These are phyloP conservation scores for Pyrenophora tritici-repentis DNA, from an alignment of 2,329 filamentous ascomycete genomes.

Conservation along the genomic window DNA sequence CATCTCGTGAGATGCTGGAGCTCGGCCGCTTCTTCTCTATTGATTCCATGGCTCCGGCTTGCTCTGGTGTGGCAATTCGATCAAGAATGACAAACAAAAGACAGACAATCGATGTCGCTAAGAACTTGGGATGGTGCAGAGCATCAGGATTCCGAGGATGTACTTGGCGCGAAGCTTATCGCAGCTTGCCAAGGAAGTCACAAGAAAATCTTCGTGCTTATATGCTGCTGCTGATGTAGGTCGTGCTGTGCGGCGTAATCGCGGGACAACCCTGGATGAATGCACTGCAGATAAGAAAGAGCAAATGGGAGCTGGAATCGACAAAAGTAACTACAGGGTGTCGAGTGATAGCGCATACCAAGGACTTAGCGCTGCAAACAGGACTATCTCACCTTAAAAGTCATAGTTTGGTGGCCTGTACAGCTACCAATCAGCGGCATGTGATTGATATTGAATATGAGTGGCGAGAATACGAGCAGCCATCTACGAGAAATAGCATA, in stretches of 20 bases:
- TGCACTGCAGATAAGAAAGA: slow-evolving; percentile 1
- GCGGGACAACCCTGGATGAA: not conserved
- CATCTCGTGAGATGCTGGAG: slow-evolving; percentile 13
- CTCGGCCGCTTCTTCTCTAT: slow-evolving; percentile 20
- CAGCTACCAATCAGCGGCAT: too few species aligned
- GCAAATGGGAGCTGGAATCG: not conserved
- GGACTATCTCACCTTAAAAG: not conserved
- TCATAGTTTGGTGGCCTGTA: not conserved
- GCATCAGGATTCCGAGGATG: not conserved
- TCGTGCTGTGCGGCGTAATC: slow-evolving; percentile 1
- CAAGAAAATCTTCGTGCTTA: slow-evolving; percentile 9
- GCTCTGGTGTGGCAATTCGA: not conserved
- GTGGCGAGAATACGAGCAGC: too few species aligned
- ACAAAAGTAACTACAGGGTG: not conserved
- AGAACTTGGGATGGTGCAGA: not conserved
- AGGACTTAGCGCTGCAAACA: not conserved
- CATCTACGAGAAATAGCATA: too few species aligned
- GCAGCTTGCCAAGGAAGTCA: slow-evolving; percentile 8
- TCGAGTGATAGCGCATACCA: not conserved
- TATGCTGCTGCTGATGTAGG: slow-evolving; percentile 2
- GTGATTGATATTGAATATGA: too few species aligned
- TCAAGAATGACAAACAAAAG: not conserved
- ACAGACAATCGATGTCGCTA: not conserved
- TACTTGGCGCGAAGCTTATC: slow-evolving; percentile 19
- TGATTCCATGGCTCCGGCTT: slow-evolving; percentile 5